Evolutionary conservation across 2,329 filamentous ascomycete species (phyloP), one percentile per base, ranked within the genome.

Genomic region (Phoma herbarum): DNA sequence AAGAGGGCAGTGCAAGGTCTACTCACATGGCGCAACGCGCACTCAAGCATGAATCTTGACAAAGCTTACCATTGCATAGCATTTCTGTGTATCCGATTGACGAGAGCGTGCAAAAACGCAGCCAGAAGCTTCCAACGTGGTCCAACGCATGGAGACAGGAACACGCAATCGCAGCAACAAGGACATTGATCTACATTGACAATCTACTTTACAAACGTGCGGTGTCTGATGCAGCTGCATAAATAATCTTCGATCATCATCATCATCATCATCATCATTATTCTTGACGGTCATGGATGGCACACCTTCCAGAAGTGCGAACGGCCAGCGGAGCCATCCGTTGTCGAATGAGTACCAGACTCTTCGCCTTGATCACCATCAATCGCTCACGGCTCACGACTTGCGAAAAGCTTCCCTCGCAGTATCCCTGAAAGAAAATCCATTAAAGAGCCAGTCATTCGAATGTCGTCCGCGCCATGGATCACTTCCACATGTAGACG

Each of bases 391-490:
- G 41, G 2, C 8, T 43, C 14, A 43, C 22, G 41, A 43, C 41
- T 43, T 43, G 41, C 41, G 41, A 3, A 75, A 45, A 25, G 75
- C 43, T 20, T 69, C 72, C 50, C 71, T 77, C 20, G 74, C 71
- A 10, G 70, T 69, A 31, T 73, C 75, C n/a, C 72, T 75, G 10
- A 77, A 72, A 16, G 74, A 77, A 57, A 74, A 77, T 39, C 71
- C 74, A 41, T 71, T 71, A 55, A 78, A 78, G 4, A 78, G 64
- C 76, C 76, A 78, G 9, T 72, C 71, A 53, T 78, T 78, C 23
- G 75, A 75, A 59, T 78, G 76, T 8, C 76, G 69, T 50, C 74
- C 74, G 10, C 67, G 64, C 75, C 75, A 77, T 55, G 70, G 67
- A 56, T 77, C 72, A 59, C 71, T 73, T 45, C 68, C 69, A 46